Conservation (phyloP, 345 rosid species). For the Ceriops tagal region DNA sequence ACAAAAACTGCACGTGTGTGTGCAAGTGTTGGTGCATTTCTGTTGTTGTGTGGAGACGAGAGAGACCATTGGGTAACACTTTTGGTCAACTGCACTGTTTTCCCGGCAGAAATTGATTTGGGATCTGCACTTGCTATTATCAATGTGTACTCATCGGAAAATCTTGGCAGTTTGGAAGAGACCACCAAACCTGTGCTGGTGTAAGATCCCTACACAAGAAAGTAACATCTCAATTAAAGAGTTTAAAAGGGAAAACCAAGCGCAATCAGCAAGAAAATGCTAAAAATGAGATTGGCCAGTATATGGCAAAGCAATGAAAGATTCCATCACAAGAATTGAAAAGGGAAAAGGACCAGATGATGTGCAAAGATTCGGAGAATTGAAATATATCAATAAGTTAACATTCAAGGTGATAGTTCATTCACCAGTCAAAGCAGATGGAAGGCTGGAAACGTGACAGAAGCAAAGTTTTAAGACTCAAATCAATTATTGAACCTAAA, state of each 20-base stretch:
- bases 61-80: conserved; percentile 83
- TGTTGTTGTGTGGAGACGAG: conserved; percentile 16
- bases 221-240: neutral
- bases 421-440: no score
- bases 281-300: neutral
- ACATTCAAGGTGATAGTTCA: no score
- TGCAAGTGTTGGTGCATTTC: neutral
- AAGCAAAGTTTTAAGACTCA: no score
- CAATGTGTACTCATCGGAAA: conserved; percentile 82
- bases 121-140: conserved; percentile 85
- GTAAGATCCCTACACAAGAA: conserved; percentile 67
- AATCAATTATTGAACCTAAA: no score
- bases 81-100: conserved; percentile 74
- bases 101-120: conserved; percentile 81
- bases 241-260: neutral
- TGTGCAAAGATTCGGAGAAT: no score
- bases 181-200: conserved; percentile 87
- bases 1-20: neutral
- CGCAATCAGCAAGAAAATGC: neutral
- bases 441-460: no score
- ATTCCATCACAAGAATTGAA: no score
- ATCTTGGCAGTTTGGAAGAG: conserved; percentile 89
- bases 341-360: no score
- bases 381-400: no score
- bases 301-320: no score